These are phyloP conservation scores for Penicillium hesseltinei DNA, from an alignment of 2,329 filamentous ascomycete genomes.

Conservation along the genomic window DNA sequence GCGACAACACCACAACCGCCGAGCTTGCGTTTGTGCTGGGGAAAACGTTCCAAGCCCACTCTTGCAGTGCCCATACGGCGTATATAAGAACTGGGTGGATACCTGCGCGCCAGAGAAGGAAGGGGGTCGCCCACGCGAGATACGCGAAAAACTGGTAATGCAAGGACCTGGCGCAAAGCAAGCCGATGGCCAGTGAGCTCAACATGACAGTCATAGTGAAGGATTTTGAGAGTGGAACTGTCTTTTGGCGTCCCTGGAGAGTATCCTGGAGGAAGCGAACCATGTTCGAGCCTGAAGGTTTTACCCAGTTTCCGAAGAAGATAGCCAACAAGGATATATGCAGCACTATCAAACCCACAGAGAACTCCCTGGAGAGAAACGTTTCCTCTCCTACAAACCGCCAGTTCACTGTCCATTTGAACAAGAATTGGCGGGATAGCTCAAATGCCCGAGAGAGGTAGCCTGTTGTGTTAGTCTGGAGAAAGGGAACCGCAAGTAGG, in stretches of 20 bases:
- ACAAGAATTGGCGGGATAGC: slow-evolving; percentile 84
- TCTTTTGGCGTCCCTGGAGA: slow-evolving; percentile 54
- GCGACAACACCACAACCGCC: slow-evolving; percentile 64
- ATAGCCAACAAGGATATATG: slow-evolving; percentile 65
- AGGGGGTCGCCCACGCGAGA: slow-evolving; percentile 84
- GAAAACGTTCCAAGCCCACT: slow-evolving; percentile 92
- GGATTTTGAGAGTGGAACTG: slow-evolving; percentile 61
- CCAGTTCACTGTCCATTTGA: slow-evolving; percentile 99
- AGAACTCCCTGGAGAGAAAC: slow-evolving; percentile 72
- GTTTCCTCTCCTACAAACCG: slow-evolving; percentile 81
- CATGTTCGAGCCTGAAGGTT: slow-evolving; percentile 61
- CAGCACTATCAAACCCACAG: slow-evolving; percentile 61
- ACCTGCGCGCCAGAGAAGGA: slow-evolving; percentile 76
- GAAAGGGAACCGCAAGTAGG: slow-evolving; percentile 65
- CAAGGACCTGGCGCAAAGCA: slow-evolving; percentile 81
- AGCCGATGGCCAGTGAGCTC: slow-evolving; percentile 71
- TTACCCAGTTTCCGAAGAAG: slow-evolving; percentile 71
- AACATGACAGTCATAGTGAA: slow-evolving; percentile 77
- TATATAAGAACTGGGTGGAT: slow-evolving; percentile 67
- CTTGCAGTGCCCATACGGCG: slow-evolving; percentile 71
- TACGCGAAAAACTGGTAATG: slow-evolving; percentile 97
- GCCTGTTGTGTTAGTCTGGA: slow-evolving; percentile 59
- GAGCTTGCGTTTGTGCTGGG: slow-evolving; percentile 72
- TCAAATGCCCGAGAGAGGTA: slow-evolving; percentile 87
- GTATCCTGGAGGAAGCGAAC: slow-evolving; percentile 54